Evolutionary conservation across 805 yeast genomes (phyloP).

Genomic region (Yarrowia sp.): DNA sequence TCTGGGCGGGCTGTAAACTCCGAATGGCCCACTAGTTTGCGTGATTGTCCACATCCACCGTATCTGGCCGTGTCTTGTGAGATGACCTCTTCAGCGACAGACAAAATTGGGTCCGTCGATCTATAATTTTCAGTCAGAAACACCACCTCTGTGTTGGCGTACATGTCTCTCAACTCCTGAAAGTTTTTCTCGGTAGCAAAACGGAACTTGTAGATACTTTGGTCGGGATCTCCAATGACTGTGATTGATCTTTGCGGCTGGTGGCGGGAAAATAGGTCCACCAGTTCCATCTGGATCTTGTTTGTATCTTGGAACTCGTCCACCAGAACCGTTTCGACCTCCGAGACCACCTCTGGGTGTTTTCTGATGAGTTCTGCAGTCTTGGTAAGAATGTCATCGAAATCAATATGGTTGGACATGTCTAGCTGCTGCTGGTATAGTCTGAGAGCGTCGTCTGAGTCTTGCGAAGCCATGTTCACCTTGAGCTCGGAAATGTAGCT

Average conservation of each 20-base stretch:
- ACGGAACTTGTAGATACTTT: conserved; percentile 85
- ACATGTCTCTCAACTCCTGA: conserved; percentile 47
- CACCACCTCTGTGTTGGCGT: conserved; percentile 39
- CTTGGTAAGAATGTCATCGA: conserved; percentile 72
- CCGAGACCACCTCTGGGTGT: conserved; percentile 46
- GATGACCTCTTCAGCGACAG: conserved; percentile 63
- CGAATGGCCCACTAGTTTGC: conserved; percentile 8
- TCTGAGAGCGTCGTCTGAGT: neutral
- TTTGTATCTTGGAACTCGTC: conserved; percentile 97
- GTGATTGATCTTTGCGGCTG: conserved; percentile 46
- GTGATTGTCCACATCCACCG: conserved; percentile 16
- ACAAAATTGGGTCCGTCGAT: conserved; percentile 65
- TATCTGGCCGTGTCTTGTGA: conserved; percentile 47
- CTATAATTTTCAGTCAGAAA: conserved; percentile 71
- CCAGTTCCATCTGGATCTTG: conserved; percentile 65
- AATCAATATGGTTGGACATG: conserved; percentile 54
- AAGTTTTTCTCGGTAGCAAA: conserved; percentile 73
- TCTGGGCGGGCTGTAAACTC: conserved; percentile 39
- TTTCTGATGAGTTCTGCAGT: conserved; percentile 49
- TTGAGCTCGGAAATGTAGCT: conserved; percentile 8
- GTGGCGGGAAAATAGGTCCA: conserved; percentile 48
- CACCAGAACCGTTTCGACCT: conserved; percentile 68
- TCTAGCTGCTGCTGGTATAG: conserved; percentile 1
- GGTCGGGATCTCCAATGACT: conserved; percentile 96
- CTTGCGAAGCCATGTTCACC: neutral